Evolutionary conservation across 345 rosid species (phyloP), one percentile per base, ranked within the genome.

Genomic region (Abelmoschus esculentus): DNA sequence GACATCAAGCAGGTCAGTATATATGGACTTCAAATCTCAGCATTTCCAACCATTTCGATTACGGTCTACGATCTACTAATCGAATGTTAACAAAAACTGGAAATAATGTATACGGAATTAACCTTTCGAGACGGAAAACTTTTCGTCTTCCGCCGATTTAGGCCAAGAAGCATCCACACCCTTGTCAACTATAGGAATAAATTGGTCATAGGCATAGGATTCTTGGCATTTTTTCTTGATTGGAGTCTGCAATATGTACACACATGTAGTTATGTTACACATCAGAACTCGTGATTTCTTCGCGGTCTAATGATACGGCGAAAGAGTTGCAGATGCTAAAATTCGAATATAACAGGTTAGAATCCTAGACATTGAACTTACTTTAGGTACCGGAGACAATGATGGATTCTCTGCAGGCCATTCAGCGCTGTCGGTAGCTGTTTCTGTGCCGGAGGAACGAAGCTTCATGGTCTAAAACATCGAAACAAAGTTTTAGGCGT

Each of bases 351-450:
- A 14, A 50, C 56, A 52, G 6, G 0, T 52, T 57, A 28, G n/a
- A 26, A 26, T 9, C 12, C 58, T 29, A 29, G 10, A 29, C 18
- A 19, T 26, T 22, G 6, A 49, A 72, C 85, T 77, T 75, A 82
- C 90, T 70, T 70, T 75, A 32, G 71, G 71, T 11, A 26, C 73
- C 50, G 80, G 74, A 70, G 69, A 14, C 58, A 71, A 19, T 71
- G 69, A 58, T 17, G 18, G 15, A 55, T 56, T 63, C 71, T 70
- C 70, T 4, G 54, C 60, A 55, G 15, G 28, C 49, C 52, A 49
- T n/a, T 49, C 59, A n/a, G 42, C 17, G 14, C 36, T 58, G 42
- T 66, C 53, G 40, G 0, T 28, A 50, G 68, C n/a, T 67, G 59
- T 11, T 67, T 72, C 72, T 12, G 18, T 4, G 31, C 64, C 70